A percentile compares a stretch with the other conserved stretches of the same genome.
These are phyloP conservation scores for Mollisia scopiformis DNA, from an alignment of 2,329 filamentous ascomycete genomes.

Conservation along the genomic window DNA sequence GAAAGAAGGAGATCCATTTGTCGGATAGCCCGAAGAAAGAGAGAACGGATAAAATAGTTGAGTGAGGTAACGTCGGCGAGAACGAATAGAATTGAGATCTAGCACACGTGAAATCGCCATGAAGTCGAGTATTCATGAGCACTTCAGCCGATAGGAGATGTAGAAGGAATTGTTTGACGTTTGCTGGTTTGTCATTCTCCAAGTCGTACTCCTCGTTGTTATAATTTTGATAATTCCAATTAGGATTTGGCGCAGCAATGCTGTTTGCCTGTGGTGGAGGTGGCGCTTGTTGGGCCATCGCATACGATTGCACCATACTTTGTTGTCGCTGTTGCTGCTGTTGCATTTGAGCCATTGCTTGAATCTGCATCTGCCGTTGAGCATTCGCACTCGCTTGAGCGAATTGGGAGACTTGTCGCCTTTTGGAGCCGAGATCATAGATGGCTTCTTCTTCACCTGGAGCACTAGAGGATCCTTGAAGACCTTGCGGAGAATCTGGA, in stretches of 20 bases:
- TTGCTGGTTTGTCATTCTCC: slow-evolving; percentile 13
- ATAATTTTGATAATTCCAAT: neutral
- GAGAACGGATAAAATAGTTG: slow-evolving; percentile 58
- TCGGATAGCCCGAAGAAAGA: slow-evolving; percentile 62
- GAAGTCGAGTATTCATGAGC: slow-evolving; percentile 50
- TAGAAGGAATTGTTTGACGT: slow-evolving; percentile 57
- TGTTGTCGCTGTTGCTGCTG: slow-evolving; percentile 1
- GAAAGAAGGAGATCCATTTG: slow-evolving; percentile 62
- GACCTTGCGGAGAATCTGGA: slow-evolving; percentile 19
- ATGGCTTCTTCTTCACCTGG: slow-evolving; percentile 32
- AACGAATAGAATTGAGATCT: slow-evolving; percentile 62
- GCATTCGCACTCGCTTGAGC: slow-evolving; percentile 50
- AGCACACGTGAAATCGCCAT: slow-evolving; percentile 56
- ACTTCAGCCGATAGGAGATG: slow-evolving; percentile 60
- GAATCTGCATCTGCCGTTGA: slow-evolving; percentile 55
- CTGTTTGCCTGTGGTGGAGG: too few relatives aligned
- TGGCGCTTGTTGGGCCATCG: neutral
- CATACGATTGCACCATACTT: slow-evolving; percentile 1
- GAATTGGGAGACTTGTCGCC: neutral
- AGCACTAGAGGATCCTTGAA: slow-evolving; percentile 11
- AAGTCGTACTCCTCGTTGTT: slow-evolving; percentile 18
- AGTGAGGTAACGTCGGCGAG: slow-evolving; percentile 60
- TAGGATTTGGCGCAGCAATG: too few relatives aligned
- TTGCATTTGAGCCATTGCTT: too few relatives aligned
- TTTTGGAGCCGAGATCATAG: slow-evolving; percentile 11